These are phyloP conservation scores for Trypanosoma cruzi DNA, from an alignment of 208 protist genomes.

Conservation along the genomic window DNA sequence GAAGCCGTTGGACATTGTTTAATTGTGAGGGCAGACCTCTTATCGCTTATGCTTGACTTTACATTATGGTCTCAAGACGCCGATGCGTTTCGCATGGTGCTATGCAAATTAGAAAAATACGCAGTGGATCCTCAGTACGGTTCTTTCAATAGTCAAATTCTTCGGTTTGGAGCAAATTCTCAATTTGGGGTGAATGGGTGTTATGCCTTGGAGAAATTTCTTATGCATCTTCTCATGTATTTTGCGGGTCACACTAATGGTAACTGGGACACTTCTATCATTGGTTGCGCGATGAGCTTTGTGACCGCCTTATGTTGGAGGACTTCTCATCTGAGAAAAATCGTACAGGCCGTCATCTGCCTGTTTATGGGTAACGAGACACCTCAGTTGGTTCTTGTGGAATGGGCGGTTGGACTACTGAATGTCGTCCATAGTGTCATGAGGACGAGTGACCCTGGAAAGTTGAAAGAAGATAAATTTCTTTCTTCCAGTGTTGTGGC, in stretches of 20 bases:
- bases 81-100: slow-evolving; percentile 23
- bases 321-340: slow-evolving; percentile 3
- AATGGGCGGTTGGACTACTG: slow-evolving; percentile 31
- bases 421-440: slow-evolving; percentile 12
- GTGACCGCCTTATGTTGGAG: slow-evolving; percentile 21
- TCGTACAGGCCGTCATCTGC: slow-evolving; percentile 21
- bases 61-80: slow-evolving; percentile 33
- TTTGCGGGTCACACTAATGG: slow-evolving; percentile 24
- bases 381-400: background rate
- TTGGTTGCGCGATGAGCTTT: slow-evolving; percentile 19
- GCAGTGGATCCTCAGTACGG: slow-evolving; percentile 23
- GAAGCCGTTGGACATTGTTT: slow-evolving; percentile 18
- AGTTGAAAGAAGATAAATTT: slow-evolving; percentile 8
- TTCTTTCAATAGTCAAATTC: slow-evolving; percentile 30
- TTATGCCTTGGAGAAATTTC: slow-evolving; percentile 32
- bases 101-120: slow-evolving; percentile 21
- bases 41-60: slow-evolving; percentile 37
- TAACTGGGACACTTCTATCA: slow-evolving; percentile 27
- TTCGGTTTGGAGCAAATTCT: slow-evolving; percentile 14
- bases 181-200: background rate
- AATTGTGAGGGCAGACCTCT: slow-evolving; percentile 29
- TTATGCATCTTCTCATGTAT: slow-evolving; percentile 36
- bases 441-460: background rate
- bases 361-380: slow-evolving; percentile 11
- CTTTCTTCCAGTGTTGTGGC: slow-evolving; percentile 17